Evolutionary conservation across 1,284 basidiomycete genomes (phyloP).

Genomic region (Ceratorhiza oryzae-sativae): DNA sequence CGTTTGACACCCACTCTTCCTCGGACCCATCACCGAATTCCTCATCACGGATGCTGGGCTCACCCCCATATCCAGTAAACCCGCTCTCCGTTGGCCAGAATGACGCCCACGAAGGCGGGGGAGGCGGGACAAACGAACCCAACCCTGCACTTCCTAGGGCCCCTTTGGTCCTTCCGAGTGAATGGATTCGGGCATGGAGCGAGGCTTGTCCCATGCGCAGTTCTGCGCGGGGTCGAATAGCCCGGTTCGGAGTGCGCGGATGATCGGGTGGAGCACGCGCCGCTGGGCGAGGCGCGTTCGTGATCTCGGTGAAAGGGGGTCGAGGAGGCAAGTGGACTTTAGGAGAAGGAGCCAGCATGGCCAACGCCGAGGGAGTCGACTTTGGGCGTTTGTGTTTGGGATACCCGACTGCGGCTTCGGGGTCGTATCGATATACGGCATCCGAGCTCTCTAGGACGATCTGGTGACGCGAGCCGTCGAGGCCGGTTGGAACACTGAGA

Average conservation of each 20-base stretch:
- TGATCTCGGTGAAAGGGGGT: background rate
- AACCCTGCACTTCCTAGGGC: background rate
- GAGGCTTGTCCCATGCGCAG: slow-evolving; percentile 13
- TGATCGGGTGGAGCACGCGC: background rate
- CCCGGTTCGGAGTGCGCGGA: background rate
- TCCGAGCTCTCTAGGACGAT: background rate
- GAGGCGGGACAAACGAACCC: slow-evolving; percentile 29
- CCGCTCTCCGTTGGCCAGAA: slow-evolving; percentile 34
- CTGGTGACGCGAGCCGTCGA: background rate
- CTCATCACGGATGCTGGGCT: slow-evolving; percentile 34
- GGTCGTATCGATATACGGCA: slow-evolving; percentile 18
- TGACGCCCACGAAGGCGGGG: slow-evolving; percentile 35
- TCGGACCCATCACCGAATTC: slow-evolving; percentile 27
- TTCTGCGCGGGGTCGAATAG: slow-evolving; percentile 30
- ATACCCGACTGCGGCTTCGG: background rate
- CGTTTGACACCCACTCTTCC: background rate
- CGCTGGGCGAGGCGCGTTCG: background rate
- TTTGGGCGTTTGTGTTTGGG: background rate
- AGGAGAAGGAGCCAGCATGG: slow-evolving; percentile 1
- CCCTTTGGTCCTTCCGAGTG: background rate
- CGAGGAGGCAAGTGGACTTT: background rate
- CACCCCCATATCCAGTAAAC: slow-evolving; percentile 21
- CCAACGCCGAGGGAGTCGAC: background rate
- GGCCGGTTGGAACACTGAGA: background rate
- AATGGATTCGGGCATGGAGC: slow-evolving; percentile 1